These are phyloP conservation scores for Periglandula ipomoeae DNA, from an alignment of 2,329 filamentous ascomycete genomes.

Conservation along the genomic window DNA sequence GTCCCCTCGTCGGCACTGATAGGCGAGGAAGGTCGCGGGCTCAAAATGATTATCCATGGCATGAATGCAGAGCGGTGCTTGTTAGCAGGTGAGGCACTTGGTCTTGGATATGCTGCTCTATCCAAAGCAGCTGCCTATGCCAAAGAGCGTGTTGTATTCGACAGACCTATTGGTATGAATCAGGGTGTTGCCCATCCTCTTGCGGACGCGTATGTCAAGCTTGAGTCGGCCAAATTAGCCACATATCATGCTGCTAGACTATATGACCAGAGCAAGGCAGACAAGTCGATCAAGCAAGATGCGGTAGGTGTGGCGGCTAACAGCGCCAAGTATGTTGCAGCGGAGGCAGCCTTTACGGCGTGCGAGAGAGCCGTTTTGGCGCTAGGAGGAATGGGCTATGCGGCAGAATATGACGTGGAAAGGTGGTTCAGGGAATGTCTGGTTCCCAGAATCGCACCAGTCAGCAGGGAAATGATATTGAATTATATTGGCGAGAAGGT, in stretches of 20 bases:
- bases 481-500: constrained; percentile 65
- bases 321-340: constrained; percentile 62
- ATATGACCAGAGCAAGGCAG: constrained; percentile 46
- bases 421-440: constrained; percentile 56
- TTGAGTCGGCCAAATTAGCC: constrained; percentile 56
- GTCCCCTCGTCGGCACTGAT: constrained; percentile 58
- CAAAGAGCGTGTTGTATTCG: constrained; percentile 55
- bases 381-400: constrained; percentile 57
- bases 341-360: constrained; percentile 53
- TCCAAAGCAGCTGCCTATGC: constrained; percentile 57
- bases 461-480: constrained; percentile 65
- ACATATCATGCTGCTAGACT: constrained; percentile 56
- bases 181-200: constrained; percentile 58
- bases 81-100: constrained; percentile 69
- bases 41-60: constrained; percentile 68
- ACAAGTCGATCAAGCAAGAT: constrained; percentile 41
- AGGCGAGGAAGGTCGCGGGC: constrained; percentile 65
- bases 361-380: constrained; percentile 52
- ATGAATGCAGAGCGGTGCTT: constrained; percentile 75
- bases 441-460: constrained; percentile 54
- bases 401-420: constrained; percentile 56
- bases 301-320: constrained; percentile 57
- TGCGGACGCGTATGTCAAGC: constrained; percentile 54
- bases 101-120: constrained; percentile 65
- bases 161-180: constrained; percentile 56